phyloP scores from a whole-genome alignment of 805 yeast species.

The Candida dendrica region DNA sequence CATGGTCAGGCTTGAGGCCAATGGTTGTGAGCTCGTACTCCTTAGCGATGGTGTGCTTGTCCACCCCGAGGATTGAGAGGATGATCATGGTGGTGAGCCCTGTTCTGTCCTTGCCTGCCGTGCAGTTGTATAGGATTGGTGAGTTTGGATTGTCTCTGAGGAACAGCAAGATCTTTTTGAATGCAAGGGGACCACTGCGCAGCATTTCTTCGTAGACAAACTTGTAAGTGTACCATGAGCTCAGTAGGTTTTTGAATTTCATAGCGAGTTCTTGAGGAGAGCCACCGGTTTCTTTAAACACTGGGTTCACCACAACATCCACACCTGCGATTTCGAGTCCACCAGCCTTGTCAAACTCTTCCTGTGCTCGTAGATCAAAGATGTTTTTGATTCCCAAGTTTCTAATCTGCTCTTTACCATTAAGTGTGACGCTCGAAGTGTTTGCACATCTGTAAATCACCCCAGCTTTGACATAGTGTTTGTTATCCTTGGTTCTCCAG shows the following conservation, averaged over 20 bases:
- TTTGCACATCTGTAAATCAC: constrained; percentile 59
- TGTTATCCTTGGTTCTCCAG: constrained; percentile 35
- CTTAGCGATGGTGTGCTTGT: constrained; percentile 53
- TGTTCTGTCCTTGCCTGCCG: constrained; percentile 85
- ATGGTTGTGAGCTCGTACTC: constrained; percentile 72
- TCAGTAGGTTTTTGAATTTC: constrained; percentile 44
- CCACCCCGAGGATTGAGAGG: constrained; percentile 57
- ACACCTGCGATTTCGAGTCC: constrained; percentile 39
- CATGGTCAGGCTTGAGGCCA: constrained; percentile 47
- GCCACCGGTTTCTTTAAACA: constrained; percentile 43
- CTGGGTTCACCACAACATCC: constrained; percentile 46
- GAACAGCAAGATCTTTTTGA: constrained; percentile 42
- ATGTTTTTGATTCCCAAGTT: constrained; percentile 42
- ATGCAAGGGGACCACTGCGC: constrained; percentile 39
- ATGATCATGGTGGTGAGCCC: constrained; percentile 69
- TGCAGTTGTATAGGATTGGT: constrained; percentile 63
- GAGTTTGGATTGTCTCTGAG: constrained; percentile 47
- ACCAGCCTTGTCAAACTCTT: constrained; percentile 44
- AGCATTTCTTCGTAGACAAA: constrained; percentile 57
- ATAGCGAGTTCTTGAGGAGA: constrained; percentile 61
- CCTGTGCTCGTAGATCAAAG: constrained; percentile 61
- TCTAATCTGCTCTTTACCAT: constrained; percentile 36
- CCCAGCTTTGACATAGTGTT: constrained; percentile 42
- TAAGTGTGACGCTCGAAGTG: constrained; percentile 41
- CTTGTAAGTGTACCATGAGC: constrained; percentile 57